Conservation (phyloP, 2,329 filamentous ascomycete genomes). For the Talaromyces atroroseus region DNA sequence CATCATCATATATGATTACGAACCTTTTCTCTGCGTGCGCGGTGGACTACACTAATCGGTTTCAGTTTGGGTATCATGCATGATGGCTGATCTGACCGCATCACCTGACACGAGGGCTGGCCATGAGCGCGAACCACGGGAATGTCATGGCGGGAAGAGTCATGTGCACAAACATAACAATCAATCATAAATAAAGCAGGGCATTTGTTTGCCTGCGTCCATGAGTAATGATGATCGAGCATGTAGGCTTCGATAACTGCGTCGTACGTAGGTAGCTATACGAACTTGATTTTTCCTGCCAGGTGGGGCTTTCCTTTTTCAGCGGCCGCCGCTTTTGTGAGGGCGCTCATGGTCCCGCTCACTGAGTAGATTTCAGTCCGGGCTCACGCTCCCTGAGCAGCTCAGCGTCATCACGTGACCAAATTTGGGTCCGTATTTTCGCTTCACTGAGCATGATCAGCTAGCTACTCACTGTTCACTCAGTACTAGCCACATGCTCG, state of each 20-base stretch:
- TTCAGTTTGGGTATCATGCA: neutral
- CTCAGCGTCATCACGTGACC: neutral
- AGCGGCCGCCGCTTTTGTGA: constrained; percentile 4
- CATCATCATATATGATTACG: neutral
- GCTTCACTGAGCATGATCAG: neutral
- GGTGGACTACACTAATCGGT: too few species aligned
- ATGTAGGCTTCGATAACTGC: too few species aligned
- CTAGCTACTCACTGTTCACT: neutral
- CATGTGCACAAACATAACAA: neutral
- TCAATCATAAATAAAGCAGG: too few species aligned
- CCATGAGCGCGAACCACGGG: neutral
- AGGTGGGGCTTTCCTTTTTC: constrained; percentile 3
- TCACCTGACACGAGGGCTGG: neutral
- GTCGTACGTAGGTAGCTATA: neutral
- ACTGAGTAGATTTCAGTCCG: constrained; percentile 5
- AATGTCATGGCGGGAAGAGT: neutral
- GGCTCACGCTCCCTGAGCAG: neutral
- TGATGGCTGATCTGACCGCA: neutral
- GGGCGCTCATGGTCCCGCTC: neutral
- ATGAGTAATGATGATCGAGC: too few species aligned
- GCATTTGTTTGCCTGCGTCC: too few species aligned
- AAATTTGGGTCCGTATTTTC: neutral
- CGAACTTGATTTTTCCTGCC: constrained; percentile 1
- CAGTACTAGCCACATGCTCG: neutral
- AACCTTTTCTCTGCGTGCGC: too few species aligned